Evolutionary conservation across 768 basidiomycete species (phyloP).

Genomic region (Pleurotus tuber-regium): DNA sequence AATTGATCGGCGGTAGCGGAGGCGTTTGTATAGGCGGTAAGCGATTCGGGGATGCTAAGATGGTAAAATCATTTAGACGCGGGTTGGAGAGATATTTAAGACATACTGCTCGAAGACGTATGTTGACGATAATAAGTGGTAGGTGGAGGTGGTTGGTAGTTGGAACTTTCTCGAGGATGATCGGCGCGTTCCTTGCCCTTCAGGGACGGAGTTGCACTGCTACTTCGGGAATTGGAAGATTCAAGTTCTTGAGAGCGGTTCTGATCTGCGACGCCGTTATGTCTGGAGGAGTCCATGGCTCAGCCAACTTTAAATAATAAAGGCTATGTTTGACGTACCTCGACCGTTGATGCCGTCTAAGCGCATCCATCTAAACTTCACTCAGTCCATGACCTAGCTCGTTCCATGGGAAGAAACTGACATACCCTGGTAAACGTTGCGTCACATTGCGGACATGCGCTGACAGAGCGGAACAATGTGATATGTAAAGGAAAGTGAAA

Average conservation of each 20-base stretch:
- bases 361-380: conserved; percentile 64
- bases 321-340: conserved; percentile 46
- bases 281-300: conserved; percentile 48
- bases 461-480: conserved; percentile 23
- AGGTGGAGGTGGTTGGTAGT: conserved; percentile 41
- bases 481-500: conserved; percentile 14
- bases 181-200: conserved; percentile 36
- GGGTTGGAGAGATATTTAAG: background rate
- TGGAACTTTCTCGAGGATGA: conserved; percentile 23
- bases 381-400: background rate
- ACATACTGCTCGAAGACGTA: conserved; percentile 40
- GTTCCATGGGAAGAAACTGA: conserved; percentile 17
- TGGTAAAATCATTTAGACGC: background rate
- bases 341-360: conserved; percentile 78
- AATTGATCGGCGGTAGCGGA: conserved; percentile 40
- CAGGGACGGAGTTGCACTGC: conserved; percentile 44
- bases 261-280: conserved; percentile 57
- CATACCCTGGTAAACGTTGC: conserved; percentile 76
- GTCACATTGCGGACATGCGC: conserved; percentile 77
- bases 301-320: too few species aligned
- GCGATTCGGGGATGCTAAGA: conserved; percentile 26
- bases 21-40: conserved; percentile 43
- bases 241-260: conserved; percentile 28
- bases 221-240: conserved; percentile 46
- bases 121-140: conserved; percentile 75